These are phyloP conservation scores for Aeschynomene evenia DNA, from an alignment of 306 rosid species.

Conservation along the genomic window DNA sequence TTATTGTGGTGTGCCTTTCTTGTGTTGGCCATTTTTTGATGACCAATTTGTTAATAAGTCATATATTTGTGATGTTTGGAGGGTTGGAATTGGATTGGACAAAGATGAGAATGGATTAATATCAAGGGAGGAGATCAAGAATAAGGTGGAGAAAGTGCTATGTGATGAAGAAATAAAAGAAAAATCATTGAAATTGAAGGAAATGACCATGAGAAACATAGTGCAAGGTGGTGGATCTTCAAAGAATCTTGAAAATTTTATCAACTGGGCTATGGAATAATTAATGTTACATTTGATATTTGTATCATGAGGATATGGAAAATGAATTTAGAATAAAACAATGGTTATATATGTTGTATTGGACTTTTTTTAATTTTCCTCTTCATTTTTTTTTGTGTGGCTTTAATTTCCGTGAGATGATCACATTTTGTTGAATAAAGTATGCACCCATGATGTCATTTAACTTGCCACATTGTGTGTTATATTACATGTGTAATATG, in stretches of 20 bases:
- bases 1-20: conserved; percentile 27
- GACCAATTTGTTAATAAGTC: conserved; percentile 30
- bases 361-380: too few relatives aligned
- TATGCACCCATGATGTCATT: too few relatives aligned
- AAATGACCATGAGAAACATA: background rate
- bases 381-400: too few relatives aligned
- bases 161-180: conserved; percentile 31
- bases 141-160: conserved; percentile 41
- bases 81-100: conserved; percentile 35
- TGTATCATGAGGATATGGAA: too few relatives aligned
- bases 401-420: too few relatives aligned
- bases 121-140: conserved; percentile 33
- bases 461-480: too few relatives aligned
- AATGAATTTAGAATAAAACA: too few relatives aligned
- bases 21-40: conserved; percentile 35
- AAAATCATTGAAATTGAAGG: conserved; percentile 32
- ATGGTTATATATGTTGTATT: too few relatives aligned
- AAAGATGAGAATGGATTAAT: conserved; percentile 42
- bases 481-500: too few relatives aligned
- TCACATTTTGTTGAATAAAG: too few relatives aligned
- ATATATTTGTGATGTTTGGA: conserved; percentile 43
- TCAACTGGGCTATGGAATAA: conserved; percentile 24
- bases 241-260: conserved; percentile 16
- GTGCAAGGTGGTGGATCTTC: conserved; percentile 22
- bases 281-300: too few relatives aligned